These are phyloP conservation scores for Aspergillus udagawae DNA, from an alignment of 2,329 filamentous ascomycete genomes.

Conservation along the genomic window DNA sequence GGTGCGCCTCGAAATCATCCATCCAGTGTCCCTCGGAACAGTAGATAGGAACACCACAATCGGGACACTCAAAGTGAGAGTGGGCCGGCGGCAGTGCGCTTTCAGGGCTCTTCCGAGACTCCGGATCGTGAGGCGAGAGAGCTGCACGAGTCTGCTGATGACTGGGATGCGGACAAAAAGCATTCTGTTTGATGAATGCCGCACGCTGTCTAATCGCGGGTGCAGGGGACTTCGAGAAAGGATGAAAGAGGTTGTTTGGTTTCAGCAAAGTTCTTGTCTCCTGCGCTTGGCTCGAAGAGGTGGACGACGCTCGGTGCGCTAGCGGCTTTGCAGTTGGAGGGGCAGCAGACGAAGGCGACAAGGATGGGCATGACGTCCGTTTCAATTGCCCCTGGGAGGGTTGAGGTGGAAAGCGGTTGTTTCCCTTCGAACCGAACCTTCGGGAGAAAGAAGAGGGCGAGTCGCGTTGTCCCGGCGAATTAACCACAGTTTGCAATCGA, in stretches of 20 bases:
- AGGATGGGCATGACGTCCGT: conserved; percentile 7
- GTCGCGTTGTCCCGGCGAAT: conserved; percentile 22
- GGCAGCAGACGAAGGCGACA: conserved; percentile 2
- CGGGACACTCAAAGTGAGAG: conserved; percentile 90
- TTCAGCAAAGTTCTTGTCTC: conserved; percentile 49
- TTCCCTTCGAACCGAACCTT: conserved; percentile 26
- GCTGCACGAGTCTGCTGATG: conserved; percentile 73
- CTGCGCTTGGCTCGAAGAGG: conserved; percentile 19
- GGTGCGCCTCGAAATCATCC: conserved; percentile 87
- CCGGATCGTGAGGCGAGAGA: conserved; percentile 60
- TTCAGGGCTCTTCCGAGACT: conserved; percentile 52
- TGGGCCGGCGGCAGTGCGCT: conserved; percentile 63
- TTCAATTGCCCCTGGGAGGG: conserved; percentile 17
- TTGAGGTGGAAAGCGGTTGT: conserved; percentile 16
- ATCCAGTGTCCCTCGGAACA: conserved; percentile 95
- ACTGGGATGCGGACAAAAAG: conserved; percentile 85
- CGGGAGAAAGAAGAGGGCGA: conserved; percentile 22
- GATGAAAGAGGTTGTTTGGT: conserved; percentile 85
- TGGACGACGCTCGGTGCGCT: conserved; percentile 23
- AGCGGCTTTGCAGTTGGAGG: conserved; percentile 15
- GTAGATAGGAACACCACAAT: conserved; percentile 90
- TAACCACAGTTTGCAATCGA: conserved; percentile 21
- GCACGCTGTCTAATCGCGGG: conserved; percentile 83
- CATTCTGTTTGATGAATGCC: conserved; percentile 87
- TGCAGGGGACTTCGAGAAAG: conserved; percentile 83